Conservation (phyloP, 2,329 filamentous ascomycete genomes). For the Pseudonectria foliicola region DNA sequence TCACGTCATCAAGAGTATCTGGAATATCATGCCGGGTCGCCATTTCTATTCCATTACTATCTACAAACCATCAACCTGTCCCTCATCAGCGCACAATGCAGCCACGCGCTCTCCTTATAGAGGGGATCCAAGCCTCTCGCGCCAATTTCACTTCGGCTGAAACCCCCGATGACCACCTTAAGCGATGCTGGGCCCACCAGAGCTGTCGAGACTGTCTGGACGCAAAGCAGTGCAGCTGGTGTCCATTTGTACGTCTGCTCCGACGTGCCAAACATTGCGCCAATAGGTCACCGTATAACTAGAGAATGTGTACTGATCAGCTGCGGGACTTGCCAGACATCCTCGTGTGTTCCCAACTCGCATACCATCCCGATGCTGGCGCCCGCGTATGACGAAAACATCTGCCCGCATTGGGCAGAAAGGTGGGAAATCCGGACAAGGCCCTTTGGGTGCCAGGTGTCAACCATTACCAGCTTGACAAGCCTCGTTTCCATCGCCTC, state of each 20-base stretch:
- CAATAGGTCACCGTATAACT: neutral
- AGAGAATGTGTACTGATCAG: no score
- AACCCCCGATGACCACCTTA: conserved; percentile 32
- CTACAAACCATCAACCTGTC: no score
- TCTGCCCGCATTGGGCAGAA: conserved; percentile 45
- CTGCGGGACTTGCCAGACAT: conserved; percentile 31
- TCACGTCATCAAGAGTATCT: no score
- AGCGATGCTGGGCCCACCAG: conserved; percentile 45
- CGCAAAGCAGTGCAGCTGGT: conserved; percentile 42
- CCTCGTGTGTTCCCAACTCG: conserved; percentile 47
- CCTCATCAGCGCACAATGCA: conserved; percentile 7
- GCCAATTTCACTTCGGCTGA: conserved; percentile 26
- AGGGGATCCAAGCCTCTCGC: conserved; percentile 10
- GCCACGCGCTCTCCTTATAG: conserved; percentile 1
- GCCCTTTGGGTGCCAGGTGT: conserved; percentile 30
- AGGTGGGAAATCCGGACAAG: conserved; percentile 31
- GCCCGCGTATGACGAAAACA: conserved; percentile 40
- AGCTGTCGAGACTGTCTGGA: conserved; percentile 41
- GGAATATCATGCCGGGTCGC: no score
- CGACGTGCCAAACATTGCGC: neutral
- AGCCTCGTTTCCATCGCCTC: conserved; percentile 20
- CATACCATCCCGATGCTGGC: conserved; percentile 39
- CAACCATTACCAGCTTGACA: conserved; percentile 27
- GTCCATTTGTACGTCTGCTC: conserved; percentile 39
- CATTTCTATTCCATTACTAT: no score